Conservation (phyloP, 176 grass and related monocot species). For the Miscanthus lutarioriparius region DNA sequence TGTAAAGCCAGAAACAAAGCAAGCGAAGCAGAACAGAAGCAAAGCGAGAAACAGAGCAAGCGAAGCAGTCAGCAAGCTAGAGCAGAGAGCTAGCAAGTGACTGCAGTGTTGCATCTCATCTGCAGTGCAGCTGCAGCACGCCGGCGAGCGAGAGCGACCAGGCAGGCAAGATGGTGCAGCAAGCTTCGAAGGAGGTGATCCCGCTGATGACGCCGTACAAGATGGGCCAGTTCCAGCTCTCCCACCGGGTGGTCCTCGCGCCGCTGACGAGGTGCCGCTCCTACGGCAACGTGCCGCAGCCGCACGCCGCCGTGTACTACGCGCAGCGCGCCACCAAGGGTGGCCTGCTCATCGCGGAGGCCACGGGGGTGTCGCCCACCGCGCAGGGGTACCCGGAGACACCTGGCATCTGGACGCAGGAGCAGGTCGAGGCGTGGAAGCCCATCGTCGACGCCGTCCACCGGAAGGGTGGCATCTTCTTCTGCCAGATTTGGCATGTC, state of each 20-base stretch:
- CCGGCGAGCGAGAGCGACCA: too few relatives aligned
- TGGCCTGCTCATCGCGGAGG: slow-evolving; percentile 38
- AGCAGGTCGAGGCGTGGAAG: slow-evolving; percentile 51
- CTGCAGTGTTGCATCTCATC: too few relatives aligned
- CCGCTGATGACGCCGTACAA: slow-evolving; percentile 45
- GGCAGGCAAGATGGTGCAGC: not conserved
- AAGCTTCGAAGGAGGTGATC: not conserved
- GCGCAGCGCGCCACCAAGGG: slow-evolving; percentile 40
- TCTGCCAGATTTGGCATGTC: slow-evolving; percentile 52
- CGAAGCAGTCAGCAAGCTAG: too few relatives aligned
- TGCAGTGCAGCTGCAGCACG: too few relatives aligned
- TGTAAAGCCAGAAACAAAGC: too few relatives aligned
- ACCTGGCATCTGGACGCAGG: not conserved
- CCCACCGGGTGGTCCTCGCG: slow-evolving; percentile 43
- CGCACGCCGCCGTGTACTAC: slow-evolving; percentile 43
- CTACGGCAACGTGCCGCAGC: slow-evolving; percentile 33
- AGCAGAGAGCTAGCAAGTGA: too few relatives aligned
- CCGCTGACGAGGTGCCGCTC: slow-evolving; percentile 38
- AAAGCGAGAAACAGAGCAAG: too few relatives aligned
- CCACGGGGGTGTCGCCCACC: not conserved
- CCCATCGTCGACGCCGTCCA: slow-evolving; percentile 64
- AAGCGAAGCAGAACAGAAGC: too few relatives aligned
- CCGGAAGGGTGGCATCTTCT: slow-evolving; percentile 41
- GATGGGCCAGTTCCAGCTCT: slow-evolving; percentile 52
- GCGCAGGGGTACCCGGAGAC: slow-evolving; percentile 1